Base-by-base conservation (phyloP, 1,139 yeast species). In the Kodamaea suecica region DNA sequence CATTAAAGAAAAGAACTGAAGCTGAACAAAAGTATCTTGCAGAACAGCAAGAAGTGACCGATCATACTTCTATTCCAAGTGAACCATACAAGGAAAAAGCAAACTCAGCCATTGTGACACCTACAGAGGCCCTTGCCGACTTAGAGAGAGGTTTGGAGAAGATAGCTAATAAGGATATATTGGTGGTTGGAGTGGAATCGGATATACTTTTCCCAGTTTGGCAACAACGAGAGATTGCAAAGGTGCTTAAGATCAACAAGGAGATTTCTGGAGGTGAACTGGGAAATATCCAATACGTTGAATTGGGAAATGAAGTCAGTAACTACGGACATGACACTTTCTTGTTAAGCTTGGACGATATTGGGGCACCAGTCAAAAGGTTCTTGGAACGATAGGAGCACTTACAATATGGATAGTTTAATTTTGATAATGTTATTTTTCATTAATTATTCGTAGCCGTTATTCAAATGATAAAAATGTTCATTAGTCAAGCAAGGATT, bases 261-360 rank as follows among this genome's bases (percentile, higher is more conserved):
- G 44, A 49, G 1, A 36, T 19, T 11, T 10, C 4, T 7, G 30
- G 30, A 9, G 17, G 15, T 10, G 27, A 27, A 4, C 13, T 23
- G 17, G 60, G 59, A 2, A 45, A 52, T 19, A 69, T 83, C 32
- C 64, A 66, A 40, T 86, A 86, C 54, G 69, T 80, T 36, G 97
- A 88, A 53, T 67, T 88, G 39, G 79, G 88, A 23, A 79, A 77
- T 38, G 85, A 84, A 33, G 70, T 84, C 25, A 82, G 94, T 52
- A 73, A 82, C 50, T 88, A 76, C 55, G 97, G 97, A 2, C 97
- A 88, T 50, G 97, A 88, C 56, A 88, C 97, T 0, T 88, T 88
- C 54, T 63, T 88, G 45, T 63, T 88, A 36, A 87, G 87, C 44
- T 66, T 84, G 39, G 81, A 83, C 45, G 80, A 86, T 50, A 80